Evolutionary conservation across 2,329 filamentous ascomycete species (phyloP).

Genomic region (Gaeumannomyces sp.): DNA sequence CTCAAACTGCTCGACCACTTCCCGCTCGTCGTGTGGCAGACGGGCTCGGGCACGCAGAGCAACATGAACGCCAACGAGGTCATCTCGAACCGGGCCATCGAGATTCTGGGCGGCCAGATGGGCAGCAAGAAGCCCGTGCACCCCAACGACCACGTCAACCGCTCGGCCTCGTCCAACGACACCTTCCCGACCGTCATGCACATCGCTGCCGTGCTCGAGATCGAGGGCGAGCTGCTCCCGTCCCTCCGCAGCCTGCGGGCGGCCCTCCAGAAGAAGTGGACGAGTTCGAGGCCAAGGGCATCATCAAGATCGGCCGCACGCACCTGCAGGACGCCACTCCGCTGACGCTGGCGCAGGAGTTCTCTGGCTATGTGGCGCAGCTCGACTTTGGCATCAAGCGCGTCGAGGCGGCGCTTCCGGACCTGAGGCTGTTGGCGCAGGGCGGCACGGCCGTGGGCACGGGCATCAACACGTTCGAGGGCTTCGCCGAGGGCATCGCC

Average conservation of each 20-base stretch:
- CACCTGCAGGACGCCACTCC: conserved; percentile 97
- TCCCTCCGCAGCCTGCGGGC: conserved; percentile 74
- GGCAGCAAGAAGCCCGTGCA: conserved; percentile 98
- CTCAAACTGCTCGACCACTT: conserved; percentile 96
- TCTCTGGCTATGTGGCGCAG: conserved; percentile 95
- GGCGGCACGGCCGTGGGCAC: conserved; percentile 96
- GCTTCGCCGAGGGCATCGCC: conserved; percentile 90
- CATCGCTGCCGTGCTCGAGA: conserved; percentile 91
- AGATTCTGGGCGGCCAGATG: conserved; percentile 90
- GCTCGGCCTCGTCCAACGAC: conserved; percentile 97
- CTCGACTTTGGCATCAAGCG: conserved; percentile 86
- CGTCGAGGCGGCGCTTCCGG: conserved; percentile 74
- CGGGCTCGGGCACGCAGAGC: conserved; percentile 95
- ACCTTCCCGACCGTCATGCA: conserved; percentile 99
- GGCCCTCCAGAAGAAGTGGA: conserved; percentile 83
- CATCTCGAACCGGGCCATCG: conserved; percentile 97
- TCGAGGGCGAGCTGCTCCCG: conserved; percentile 80
- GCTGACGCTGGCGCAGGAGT: conserved; percentile 91
- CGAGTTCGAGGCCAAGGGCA: conserved; percentile 74
- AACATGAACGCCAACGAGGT: conserved; percentile 99
- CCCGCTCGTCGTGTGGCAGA: conserved; percentile 98
- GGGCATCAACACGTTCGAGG: conserved; percentile 94
- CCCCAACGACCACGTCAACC: conserved; percentile 99
- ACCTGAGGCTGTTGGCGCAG: conserved; percentile 82
- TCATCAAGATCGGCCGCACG: conserved; percentile 98